Evolutionary conservation across 176 grass and related monocot genomes (phyloP), one percentile per base, ranked within the genome.

Genomic region (Eragrostis curvula): DNA sequence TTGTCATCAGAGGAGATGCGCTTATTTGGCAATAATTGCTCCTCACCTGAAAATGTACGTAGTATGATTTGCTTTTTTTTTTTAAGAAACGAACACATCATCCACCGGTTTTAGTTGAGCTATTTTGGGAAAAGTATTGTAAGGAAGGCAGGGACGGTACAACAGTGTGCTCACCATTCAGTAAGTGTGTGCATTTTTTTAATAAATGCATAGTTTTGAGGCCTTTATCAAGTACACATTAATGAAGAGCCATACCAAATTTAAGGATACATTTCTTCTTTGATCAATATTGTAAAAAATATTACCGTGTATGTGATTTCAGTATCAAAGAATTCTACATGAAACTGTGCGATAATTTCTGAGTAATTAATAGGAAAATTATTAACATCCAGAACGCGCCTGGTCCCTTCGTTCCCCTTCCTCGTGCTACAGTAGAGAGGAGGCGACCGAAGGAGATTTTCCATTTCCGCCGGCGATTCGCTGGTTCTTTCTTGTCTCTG

Each of bases 31-130:
- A 65, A 28, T 71, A n/a, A 6, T 27, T 71, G 42, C 72, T 64
- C 16, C 15, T 62, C 56, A 79, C 55, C 75, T 43, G 30, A 72
- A 78, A 72, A n/a, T 71, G 75, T 79, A 79, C 56, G 66, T 29
- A 7, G 44, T 61, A 59, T 32, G n/a, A 15, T 18, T 30, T 42
- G 25, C 20, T 56, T n/a, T 83, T 64, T 62, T 7, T 43, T 83
- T 64, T 62, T 7, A 29, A 53, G 55, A 43, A 50, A 79, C 53
- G 14, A 79, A 53, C 74, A 79, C 27, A 23, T 60, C 53, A 78
- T 43, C 66, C 27, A 11, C 45, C 45, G 16, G 8, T 17, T 79
- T 79, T 79, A 73, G 84, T 79, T 79, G 84, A 85, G 68, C 57
- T 32, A 79, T 65, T 85, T 52, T 64, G 12, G 21, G n/a, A n/a